These are phyloP conservation scores for Plasmodium gallinaceum DNA, from an alignment of 169 alveolate species.

Conservation along the genomic window DNA sequence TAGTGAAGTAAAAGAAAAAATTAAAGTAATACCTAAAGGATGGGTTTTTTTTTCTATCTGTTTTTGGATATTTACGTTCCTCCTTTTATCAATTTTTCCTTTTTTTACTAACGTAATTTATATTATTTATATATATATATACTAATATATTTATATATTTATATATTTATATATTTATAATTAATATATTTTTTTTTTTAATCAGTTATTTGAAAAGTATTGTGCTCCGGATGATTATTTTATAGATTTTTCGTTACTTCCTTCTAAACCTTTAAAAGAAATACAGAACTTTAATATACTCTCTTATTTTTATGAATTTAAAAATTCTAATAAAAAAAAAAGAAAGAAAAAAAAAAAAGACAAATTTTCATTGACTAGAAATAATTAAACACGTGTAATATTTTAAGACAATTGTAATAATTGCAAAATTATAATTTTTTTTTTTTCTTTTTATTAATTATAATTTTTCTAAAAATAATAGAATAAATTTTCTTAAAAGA, in stretches of 20 bases:
- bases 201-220: conserved; percentile 46
- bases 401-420: too few species aligned
- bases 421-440: too few species aligned
- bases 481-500: too few species aligned
- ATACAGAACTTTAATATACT: conserved; percentile 39
- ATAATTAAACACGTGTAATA: too few species aligned
- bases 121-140: neutral
- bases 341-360: conserved; percentile 6
- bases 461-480: too few species aligned
- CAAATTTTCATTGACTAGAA: too few species aligned
- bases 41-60: conserved; percentile 46
- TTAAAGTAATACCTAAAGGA: conserved; percentile 68
- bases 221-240: conserved; percentile 30
- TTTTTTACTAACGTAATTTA: conserved; percentile 27
- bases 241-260: conserved; percentile 24
- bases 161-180: neutral
- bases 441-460: too few species aligned
- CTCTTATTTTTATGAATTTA: conserved; percentile 52
- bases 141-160: neutral
- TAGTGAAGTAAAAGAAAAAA: conserved; percentile 41
- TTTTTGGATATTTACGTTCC: conserved; percentile 49
- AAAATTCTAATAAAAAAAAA: neutral
- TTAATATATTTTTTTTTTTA: neutral
- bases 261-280: conserved; percentile 61
- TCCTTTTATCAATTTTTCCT: conserved; percentile 37